These are phyloP conservation scores for Mortierella sp. DNA, from an alignment of 371 early-diverging fungal species.

Conservation along the genomic window DNA sequence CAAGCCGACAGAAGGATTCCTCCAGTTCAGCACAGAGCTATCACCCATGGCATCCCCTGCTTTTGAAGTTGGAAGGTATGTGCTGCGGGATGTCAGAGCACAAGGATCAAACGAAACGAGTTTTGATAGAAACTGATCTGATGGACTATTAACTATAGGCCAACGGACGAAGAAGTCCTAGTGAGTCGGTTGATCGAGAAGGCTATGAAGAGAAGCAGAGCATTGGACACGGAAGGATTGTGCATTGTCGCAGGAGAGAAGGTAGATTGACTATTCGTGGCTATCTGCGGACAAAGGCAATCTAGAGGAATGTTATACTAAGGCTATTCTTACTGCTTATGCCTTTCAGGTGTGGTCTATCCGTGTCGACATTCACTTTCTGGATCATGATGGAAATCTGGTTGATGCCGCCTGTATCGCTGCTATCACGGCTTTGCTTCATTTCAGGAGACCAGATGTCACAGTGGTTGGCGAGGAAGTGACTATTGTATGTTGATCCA, in stretches of 20 bases:
- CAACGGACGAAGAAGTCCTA: slow-evolving; percentile 84
- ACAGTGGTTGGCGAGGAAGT: slow-evolving; percentile 92
- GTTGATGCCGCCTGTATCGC: slow-evolving; percentile 93
- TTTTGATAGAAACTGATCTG: neutral
- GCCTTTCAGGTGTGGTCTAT: slow-evolving; percentile 86
- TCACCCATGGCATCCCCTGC: slow-evolving; percentile 86
- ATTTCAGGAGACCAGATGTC: slow-evolving; percentile 94
- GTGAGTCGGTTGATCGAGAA: slow-evolving; percentile 90
- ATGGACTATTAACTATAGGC: slow-evolving; percentile 49
- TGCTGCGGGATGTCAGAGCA: neutral
- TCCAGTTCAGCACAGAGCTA: slow-evolving; percentile 85
- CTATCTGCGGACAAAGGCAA: too few relatives aligned
- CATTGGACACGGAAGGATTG: slow-evolving; percentile 95
- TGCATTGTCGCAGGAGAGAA: slow-evolving; percentile 97
- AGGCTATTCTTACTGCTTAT: neutral
- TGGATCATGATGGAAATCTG: slow-evolving; percentile 95
- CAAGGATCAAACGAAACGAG: neutral
- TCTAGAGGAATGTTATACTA: too few relatives aligned
- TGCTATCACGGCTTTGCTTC: slow-evolving; percentile 87
- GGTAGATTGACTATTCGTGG: slow-evolving; percentile 55
- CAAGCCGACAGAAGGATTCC: slow-evolving; percentile 87
- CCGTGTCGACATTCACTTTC: slow-evolving; percentile 89
- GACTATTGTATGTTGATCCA: slow-evolving; percentile 74
- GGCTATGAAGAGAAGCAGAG: slow-evolving; percentile 83
- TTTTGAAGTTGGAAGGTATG: slow-evolving; percentile 76